Evolutionary conservation across 768 basidiomycete species (phyloP).

Genomic region (Termitomyces sp.): DNA sequence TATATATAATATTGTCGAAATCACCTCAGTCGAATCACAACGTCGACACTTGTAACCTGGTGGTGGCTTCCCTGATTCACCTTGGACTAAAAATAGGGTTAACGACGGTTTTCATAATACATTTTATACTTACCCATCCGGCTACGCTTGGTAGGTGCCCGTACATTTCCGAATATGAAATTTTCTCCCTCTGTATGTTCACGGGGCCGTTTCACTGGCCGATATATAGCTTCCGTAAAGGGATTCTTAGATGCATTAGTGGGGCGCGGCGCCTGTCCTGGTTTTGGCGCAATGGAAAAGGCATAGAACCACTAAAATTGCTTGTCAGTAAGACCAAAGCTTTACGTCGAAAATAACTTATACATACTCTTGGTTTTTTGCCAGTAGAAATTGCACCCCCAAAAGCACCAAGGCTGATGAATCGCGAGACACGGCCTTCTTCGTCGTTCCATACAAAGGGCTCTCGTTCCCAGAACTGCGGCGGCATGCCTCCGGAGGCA

Average conservation of each 20-base stretch:
- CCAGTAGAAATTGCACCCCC: slow-evolving; percentile 55
- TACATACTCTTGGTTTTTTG: slow-evolving; percentile 87
- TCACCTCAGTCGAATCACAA: slow-evolving; percentile 73
- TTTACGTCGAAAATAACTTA: slow-evolving; percentile 20
- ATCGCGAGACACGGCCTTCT: slow-evolving; percentile 64
- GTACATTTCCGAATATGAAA: slow-evolving; percentile 66
- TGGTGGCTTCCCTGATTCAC: slow-evolving; percentile 56
- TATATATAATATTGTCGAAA: slow-evolving; percentile 10
- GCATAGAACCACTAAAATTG: slow-evolving; percentile 91
- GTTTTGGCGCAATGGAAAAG: slow-evolving; percentile 72
- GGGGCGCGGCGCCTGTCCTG: slow-evolving; percentile 40
- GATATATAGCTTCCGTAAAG: slow-evolving; percentile 41
- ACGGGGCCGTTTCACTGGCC: slow-evolving; percentile 50
- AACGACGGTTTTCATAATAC: not conserved
- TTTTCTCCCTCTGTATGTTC: slow-evolving; percentile 53
- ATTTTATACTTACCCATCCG: slow-evolving; percentile 42
- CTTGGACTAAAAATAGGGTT: slow-evolving; percentile 21
- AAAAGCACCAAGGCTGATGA: slow-evolving; percentile 87
- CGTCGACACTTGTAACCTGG: slow-evolving; percentile 73
- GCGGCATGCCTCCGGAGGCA: slow-evolving; percentile 55
- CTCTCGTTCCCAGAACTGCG: slow-evolving; percentile 93
- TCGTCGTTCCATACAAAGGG: slow-evolving; percentile 85
- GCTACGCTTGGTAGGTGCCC: slow-evolving; percentile 53
- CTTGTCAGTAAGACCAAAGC: not conserved
- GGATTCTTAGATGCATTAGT: slow-evolving; percentile 71